Conservation (phyloP, 371 early-diverging fungal species). For the Sporodiniella umbellata region DNA sequence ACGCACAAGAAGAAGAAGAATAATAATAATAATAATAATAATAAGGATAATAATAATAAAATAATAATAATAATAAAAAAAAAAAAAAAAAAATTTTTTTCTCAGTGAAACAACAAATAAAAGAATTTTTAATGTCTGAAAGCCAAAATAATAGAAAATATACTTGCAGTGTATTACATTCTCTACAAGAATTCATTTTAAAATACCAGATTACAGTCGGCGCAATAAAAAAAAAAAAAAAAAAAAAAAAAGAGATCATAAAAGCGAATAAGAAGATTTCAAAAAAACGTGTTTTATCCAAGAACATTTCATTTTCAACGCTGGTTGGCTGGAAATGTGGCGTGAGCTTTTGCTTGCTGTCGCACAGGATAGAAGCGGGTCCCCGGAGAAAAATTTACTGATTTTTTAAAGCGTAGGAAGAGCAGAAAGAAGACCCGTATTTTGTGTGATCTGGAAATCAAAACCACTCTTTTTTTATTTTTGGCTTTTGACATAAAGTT, state of each 20-base stretch:
- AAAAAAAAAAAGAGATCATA: not conserved
- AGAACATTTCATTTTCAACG: no score
- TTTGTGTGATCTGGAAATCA: constrained; percentile 6
- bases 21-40: not conserved
- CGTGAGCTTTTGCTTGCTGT: constrained; percentile 20
- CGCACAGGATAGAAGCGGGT: not conserved
- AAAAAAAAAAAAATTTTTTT: not conserved
- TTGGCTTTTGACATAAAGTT: constrained; percentile 12
- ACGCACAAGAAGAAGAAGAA: not conserved
- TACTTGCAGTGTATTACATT: no score
- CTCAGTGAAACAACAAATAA: no score
- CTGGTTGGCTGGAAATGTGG: constrained; percentile 27
- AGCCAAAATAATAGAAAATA: no score
- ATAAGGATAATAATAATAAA: no score
- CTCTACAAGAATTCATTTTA: no score
- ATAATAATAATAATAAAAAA: not conserved
- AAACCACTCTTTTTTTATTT: not conserved
- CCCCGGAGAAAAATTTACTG: not conserved
- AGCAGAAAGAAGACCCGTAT: constrained; percentile 22
- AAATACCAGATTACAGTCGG: no score
- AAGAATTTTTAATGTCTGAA: no score
- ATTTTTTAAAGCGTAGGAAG: no score
- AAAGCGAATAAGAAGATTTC: not conserved
- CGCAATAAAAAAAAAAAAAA: not conserved
- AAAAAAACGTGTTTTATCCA: constrained; percentile 6